Evolutionary conservation across 805 yeast species (phyloP).

Genomic region (Starmerella gropengiesseri): DNA sequence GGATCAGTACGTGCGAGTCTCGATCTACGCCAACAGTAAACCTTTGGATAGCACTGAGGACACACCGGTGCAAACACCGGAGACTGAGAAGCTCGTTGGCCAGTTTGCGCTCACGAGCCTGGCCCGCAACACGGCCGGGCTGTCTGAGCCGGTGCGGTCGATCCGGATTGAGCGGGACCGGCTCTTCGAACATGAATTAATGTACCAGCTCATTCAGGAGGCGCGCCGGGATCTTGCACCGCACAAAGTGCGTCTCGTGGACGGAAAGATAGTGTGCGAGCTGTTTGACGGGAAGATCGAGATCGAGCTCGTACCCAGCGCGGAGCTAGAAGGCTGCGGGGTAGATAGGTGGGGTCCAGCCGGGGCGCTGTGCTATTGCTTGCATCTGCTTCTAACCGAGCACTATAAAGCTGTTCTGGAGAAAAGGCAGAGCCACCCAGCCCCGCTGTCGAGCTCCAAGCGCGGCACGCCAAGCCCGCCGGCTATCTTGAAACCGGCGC

Average conservation of each 20-base stretch:
- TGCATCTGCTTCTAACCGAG: slow-evolving; percentile 53
- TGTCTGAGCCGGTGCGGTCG: slow-evolving; percentile 27
- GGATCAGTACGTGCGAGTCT: slow-evolving; percentile 45
- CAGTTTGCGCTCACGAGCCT: slow-evolving; percentile 1
- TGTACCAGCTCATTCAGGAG: slow-evolving; percentile 66
- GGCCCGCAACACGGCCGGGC: not conserved
- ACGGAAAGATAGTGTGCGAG: slow-evolving; percentile 50
- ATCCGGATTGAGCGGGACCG: slow-evolving; percentile 59
- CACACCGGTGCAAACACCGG: slow-evolving; percentile 8
- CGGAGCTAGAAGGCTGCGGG: slow-evolving; percentile 27
- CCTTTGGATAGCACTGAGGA: not conserved
- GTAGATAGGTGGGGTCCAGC: slow-evolving; percentile 45
- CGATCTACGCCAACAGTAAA: slow-evolving; percentile 32
- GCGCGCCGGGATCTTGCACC: slow-evolving; percentile 52
- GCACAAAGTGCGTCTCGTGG: slow-evolving; percentile 57
- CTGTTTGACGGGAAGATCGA: slow-evolving; percentile 57
- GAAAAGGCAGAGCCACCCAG: slow-evolving; percentile 28
- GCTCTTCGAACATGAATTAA: slow-evolving; percentile 81
- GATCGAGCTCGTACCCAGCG: slow-evolving; percentile 48
- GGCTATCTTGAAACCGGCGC: slow-evolving; percentile 26
- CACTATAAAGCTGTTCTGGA: slow-evolving; percentile 41
- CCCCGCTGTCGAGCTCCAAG: slow-evolving; percentile 16
- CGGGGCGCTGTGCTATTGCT: slow-evolving; percentile 40
- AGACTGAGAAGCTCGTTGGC: slow-evolving; percentile 7
- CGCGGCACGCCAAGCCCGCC: slow-evolving; percentile 8